phyloP scores from a whole-genome alignment of 2,329 filamentous ascomycete species.

The Fusarium coffeatum region DNA sequence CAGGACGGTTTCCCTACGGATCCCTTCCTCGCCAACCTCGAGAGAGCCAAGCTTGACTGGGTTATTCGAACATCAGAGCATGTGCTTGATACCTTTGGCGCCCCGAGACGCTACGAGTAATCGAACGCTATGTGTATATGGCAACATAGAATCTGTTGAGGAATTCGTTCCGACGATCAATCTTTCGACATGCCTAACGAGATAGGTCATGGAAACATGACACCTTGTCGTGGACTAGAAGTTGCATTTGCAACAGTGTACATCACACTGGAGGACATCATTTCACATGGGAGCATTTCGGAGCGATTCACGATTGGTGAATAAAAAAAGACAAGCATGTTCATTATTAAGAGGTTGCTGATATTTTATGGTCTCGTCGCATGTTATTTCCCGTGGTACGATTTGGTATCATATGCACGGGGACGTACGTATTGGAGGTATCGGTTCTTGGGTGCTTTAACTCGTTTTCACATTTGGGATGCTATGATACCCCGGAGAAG shows the following conservation, averaged over 20 bases:
- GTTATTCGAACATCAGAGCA: constrained; percentile 53
- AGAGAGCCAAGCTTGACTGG: constrained; percentile 55
- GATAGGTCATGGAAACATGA: constrained; percentile 24
- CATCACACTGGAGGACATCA: constrained; percentile 34
- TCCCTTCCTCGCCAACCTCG: constrained; percentile 54
- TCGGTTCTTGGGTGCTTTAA: constrained; percentile 28
- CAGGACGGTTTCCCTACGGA: constrained; percentile 54
- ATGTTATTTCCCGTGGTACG: constrained; percentile 22
- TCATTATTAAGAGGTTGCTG: constrained; percentile 41
- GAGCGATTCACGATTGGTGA: constrained; percentile 19
- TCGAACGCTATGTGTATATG: constrained; percentile 17
- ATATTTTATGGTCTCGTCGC: constrained; percentile 33
- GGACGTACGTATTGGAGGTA: constrained; percentile 25
- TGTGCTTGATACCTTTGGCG: constrained; percentile 51
- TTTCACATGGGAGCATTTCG: constrained; percentile 41
- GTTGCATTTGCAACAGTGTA: constrained; percentile 48
- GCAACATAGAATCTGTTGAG: constrained; percentile 15
- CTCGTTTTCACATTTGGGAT: constrained; percentile 33
- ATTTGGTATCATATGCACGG: constrained; percentile 26
- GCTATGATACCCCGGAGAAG: constrained; percentile 41
- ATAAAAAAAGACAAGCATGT: constrained; percentile 29
- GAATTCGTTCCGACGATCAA: constrained; percentile 7
- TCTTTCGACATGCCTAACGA: constrained; percentile 28
- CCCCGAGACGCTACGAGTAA: constrained; percentile 48
- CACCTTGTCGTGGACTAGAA: constrained; percentile 16